phyloP scores from a whole-genome alignment of 371 early-diverging fungal genomes.

The Apophysomyces trapeziformis region DNA sequence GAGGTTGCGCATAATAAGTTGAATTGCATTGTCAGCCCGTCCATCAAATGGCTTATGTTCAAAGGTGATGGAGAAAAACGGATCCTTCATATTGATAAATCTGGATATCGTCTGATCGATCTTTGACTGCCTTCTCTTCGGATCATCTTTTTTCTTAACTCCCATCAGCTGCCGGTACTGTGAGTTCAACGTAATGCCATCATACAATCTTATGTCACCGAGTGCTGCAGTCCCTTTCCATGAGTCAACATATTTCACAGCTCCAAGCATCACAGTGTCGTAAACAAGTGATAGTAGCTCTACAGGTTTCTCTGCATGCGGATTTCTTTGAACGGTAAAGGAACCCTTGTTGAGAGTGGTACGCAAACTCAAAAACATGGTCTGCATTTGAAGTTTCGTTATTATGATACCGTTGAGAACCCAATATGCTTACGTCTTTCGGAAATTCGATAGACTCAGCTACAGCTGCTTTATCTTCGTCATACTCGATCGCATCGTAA shows the following conservation, averaged over 20 bases:
- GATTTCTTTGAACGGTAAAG: constrained; percentile 54
- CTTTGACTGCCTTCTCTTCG: constrained; percentile 23
- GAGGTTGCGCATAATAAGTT: constrained; percentile 86
- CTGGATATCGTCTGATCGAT: constrained; percentile 25
- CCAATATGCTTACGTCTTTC: constrained; percentile 62
- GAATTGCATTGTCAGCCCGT: constrained; percentile 86
- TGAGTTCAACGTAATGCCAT: constrained; percentile 40
- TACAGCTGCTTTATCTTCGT: constrained; percentile 63
- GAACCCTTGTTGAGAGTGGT: constrained; percentile 75
- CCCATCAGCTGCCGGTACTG: constrained; percentile 51
- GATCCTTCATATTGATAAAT: constrained; percentile 43
- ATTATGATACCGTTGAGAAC: neutral
- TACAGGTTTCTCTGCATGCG: constrained; percentile 27
- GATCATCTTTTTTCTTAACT: constrained; percentile 33
- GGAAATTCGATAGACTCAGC: constrained; percentile 70
- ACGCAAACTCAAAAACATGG: constrained; percentile 60
- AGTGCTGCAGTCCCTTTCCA: constrained; percentile 40
- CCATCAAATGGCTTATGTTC: constrained; percentile 89
- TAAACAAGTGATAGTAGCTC: constrained; percentile 70
- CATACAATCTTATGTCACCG: constrained; percentile 49
- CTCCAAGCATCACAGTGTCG: constrained; percentile 56
- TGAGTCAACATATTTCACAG: constrained; percentile 42
- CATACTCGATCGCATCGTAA: constrained; percentile 83
- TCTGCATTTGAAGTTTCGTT: constrained; percentile 22
- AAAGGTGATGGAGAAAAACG: constrained; percentile 85